A percentile compares a stretch with the other conserved stretches of the same genome.
Evolutionary conservation across 192 early-diverging fungal species (phyloP).

Genomic region (Coemansia sp.): DNA sequence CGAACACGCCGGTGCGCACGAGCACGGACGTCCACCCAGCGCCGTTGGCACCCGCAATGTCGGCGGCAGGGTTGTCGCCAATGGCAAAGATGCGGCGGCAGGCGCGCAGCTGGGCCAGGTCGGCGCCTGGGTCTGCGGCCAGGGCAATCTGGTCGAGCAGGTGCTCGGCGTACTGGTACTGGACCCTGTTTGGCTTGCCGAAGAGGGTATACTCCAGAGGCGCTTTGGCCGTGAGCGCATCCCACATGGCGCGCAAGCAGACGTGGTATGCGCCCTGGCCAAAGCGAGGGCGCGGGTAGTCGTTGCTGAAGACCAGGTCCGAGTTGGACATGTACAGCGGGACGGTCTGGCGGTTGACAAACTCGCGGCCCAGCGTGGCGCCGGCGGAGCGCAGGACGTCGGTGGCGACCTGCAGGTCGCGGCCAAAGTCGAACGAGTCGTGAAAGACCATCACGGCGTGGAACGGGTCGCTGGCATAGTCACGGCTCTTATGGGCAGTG

Average conservation of each 20-base stretch:
- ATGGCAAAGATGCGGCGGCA: constrained; percentile 56
- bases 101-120: background rate
- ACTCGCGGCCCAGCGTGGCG: constrained; percentile 59
- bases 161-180: constrained; percentile 68
- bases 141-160: constrained; percentile 46
- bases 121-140: constrained; percentile 13
- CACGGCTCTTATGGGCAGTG: background rate
- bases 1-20: constrained; percentile 70
- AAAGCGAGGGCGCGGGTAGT: constrained; percentile 72
- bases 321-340: constrained; percentile 82
- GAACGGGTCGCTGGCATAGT: constrained; percentile 56
- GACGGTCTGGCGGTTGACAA: constrained; percentile 53
- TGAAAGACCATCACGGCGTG: constrained; percentile 80
- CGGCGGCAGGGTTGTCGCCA: constrained; percentile 69
- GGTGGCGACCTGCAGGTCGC: constrained; percentile 76
- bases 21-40: constrained; percentile 71
- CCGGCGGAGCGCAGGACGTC: constrained; percentile 66
- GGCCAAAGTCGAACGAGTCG: constrained; percentile 85
- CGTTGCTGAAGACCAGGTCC: constrained; percentile 79
- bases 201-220: constrained; percentile 65
- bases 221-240: constrained; percentile 39
- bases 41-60: constrained; percentile 72
- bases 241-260: constrained; percentile 68
- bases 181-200: constrained; percentile 79
- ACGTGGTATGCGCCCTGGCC: constrained; percentile 81